phyloP scores from a whole-genome alignment of 78 protist species.

The Diacronema lutheri region DNA sequence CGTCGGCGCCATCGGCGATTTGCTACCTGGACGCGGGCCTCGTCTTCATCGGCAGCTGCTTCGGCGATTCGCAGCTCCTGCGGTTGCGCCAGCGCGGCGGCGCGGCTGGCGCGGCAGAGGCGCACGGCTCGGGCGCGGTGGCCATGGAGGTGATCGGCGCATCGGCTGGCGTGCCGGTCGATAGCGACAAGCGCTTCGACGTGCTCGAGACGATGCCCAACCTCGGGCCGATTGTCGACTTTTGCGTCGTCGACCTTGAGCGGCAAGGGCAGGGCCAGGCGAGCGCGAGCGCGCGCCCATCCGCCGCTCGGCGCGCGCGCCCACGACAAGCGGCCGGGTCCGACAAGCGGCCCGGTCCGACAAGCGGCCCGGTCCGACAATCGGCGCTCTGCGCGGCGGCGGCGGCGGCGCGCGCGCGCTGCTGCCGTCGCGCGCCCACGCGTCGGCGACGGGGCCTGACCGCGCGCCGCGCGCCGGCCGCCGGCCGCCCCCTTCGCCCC shows the following conservation, averaged over 20 bases:
- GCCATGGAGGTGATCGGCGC: too few species aligned
- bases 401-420: too few species aligned
- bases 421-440: too few species aligned
- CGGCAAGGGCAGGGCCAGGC: slow-evolving; percentile 10
- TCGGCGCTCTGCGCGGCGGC: too few species aligned
- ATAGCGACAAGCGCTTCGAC: too few species aligned
- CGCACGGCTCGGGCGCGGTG: not conserved
- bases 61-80: slow-evolving; percentile 79
- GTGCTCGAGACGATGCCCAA: slow-evolving; percentile 63
- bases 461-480: not conserved
- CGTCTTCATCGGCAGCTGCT: slow-evolving; percentile 69
- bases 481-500: not conserved
- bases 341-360: too few species aligned
- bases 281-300: too few species aligned
- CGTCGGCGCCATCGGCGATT: slow-evolving; percentile 20
- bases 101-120: slow-evolving; percentile 10
- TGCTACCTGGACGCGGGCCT: slow-evolving; percentile 74
- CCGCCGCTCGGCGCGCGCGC: too few species aligned
- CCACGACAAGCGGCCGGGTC: too few species aligned
- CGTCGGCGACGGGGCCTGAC: slow-evolving; percentile 42
- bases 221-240: slow-evolving; percentile 84
- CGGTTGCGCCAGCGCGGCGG: slow-evolving; percentile 43
- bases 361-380: too few species aligned
- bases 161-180: too few species aligned
- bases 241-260: slow-evolving; percentile 75